Evolutionary conservation across 192 early-diverging fungal species (phyloP).

Genomic region (Podila minutissima): DNA sequence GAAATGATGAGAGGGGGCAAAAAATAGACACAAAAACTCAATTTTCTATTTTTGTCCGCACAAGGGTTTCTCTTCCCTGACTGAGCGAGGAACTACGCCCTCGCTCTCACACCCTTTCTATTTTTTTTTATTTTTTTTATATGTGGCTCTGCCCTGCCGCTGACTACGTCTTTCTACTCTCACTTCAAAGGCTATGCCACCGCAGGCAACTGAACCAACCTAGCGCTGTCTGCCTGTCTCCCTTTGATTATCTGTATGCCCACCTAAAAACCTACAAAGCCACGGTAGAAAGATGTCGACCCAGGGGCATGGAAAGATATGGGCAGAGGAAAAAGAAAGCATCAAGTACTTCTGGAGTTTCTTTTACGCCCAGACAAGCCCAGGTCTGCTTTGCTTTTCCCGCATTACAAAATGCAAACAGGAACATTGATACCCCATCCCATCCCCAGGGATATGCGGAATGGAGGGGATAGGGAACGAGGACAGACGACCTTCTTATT

Average conservation of each 20-base stretch:
- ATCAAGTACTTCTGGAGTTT: too few species aligned
- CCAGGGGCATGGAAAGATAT: too few species aligned
- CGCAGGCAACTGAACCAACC: not conserved
- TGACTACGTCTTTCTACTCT: too few species aligned
- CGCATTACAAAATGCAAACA: not conserved
- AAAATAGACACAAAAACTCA: constrained; percentile 1
- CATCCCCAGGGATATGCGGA: not conserved
- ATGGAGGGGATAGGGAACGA: not conserved
- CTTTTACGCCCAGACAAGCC: not conserved
- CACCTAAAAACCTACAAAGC: not conserved
- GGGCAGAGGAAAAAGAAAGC: too few species aligned
- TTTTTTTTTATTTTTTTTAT: too few species aligned
- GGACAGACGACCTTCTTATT: not conserved
- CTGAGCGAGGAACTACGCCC: too few species aligned
- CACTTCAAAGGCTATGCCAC: not conserved
- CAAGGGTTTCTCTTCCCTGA: not conserved
- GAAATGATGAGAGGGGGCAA: not conserved
- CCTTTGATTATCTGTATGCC: not conserved
- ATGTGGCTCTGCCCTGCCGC: too few species aligned
- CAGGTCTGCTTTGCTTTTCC: not conserved
- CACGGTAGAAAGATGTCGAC: not conserved
- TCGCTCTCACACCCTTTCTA: too few species aligned
- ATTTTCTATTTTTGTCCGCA: too few species aligned
- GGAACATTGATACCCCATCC: not conserved
- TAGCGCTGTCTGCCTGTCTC: not conserved